A percentile compares a stretch with the other conserved stretches of the same genome.
phyloP scores from a whole-genome alignment of 2,329 filamentous ascomycete genomes.

The Pseudovirgaria hyperparasitica region DNA sequence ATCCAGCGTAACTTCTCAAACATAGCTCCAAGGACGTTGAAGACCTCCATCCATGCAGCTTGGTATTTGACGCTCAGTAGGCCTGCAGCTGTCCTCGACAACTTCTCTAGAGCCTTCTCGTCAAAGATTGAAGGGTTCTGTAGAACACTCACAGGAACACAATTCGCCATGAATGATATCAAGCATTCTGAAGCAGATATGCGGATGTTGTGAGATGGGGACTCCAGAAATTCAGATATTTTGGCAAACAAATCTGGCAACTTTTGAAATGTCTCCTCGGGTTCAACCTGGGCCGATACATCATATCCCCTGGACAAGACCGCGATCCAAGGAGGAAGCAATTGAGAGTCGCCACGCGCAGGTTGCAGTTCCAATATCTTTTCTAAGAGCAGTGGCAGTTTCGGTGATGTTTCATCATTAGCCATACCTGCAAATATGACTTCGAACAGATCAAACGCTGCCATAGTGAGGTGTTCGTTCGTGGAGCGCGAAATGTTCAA shows the following conservation, averaged over 20 bases:
- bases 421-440: conserved; percentile 90
- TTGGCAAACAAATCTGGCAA: conserved; percentile 73
- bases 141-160: conserved; percentile 70
- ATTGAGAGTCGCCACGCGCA: conserved; percentile 82
- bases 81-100: conserved; percentile 59
- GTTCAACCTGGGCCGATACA: conserved; percentile 75
- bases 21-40: conserved; percentile 74
- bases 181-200: conserved; percentile 91
- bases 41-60: conserved; percentile 87
- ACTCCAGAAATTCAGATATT: conserved; percentile 70
- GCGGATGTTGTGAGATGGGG: conserved; percentile 82
- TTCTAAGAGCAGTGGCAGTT: conserved; percentile 77
- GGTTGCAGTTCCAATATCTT: conserved; percentile 87
- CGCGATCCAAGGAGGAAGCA: conserved; percentile 92
- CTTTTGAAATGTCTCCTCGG: conserved; percentile 84
- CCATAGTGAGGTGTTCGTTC: conserved; percentile 94
- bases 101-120: conserved; percentile 74
- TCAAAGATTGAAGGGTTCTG: conserved; percentile 85
- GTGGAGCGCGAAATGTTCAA: conserved; percentile 79
- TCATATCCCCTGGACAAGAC: conserved; percentile 91
- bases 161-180: conserved; percentile 84
- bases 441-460: conserved; percentile 93
- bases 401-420: conserved; percentile 75
- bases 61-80: conserved; percentile 86
- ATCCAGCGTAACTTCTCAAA: conserved; percentile 82